Evolutionary conservation across 495 filamentous ascomycete species (phyloP).

Genomic region (Lineolata rhizophorae): DNA sequence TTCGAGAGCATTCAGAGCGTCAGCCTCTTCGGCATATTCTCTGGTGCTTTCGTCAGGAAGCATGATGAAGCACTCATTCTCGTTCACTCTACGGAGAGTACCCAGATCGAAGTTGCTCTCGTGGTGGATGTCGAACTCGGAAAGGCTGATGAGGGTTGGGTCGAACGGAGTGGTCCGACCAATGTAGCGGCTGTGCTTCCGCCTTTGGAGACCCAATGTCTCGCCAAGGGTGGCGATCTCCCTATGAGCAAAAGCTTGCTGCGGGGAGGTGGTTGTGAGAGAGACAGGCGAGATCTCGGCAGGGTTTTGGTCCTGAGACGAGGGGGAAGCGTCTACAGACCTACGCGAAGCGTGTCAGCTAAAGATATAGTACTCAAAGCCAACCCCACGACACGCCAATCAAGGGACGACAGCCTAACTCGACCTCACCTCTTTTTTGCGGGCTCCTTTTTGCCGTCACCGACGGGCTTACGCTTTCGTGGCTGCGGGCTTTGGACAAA

Average conservation of each 20-base stretch:
- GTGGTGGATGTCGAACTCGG: conserved; percentile 46
- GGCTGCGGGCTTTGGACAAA: conserved; percentile 25
- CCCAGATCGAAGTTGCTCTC: conserved; percentile 45
- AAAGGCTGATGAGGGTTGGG: conserved; percentile 47
- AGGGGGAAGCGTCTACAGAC: too few relatives aligned
- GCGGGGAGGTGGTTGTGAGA: too few relatives aligned
- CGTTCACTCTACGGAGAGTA: conserved; percentile 58
- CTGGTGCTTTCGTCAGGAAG: conserved; percentile 41
- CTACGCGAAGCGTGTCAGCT: too few relatives aligned
- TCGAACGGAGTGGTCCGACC: conserved; percentile 45
- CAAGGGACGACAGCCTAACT: too few relatives aligned
- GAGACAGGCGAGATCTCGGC: too few relatives aligned
- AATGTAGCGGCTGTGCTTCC: conserved; percentile 19
- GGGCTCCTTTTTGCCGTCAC: conserved; percentile 10
- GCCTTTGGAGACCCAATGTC: conserved; percentile 18
- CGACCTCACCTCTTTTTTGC: conserved; percentile 14
- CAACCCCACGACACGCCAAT: too few relatives aligned
- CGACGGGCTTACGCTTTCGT: conserved; percentile 26
- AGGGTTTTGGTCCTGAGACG: too few relatives aligned
- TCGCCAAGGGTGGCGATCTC: conserved; percentile 18
- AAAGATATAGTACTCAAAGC: too few relatives aligned
- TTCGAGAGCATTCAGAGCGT: conserved; percentile 63
- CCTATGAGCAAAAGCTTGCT: too few relatives aligned
- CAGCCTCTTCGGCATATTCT: conserved; percentile 33
- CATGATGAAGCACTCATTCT: conserved; percentile 68